phyloP scores from a whole-genome alignment of 129 eudicot genomes.

The Centaurea solstitialis region DNA sequence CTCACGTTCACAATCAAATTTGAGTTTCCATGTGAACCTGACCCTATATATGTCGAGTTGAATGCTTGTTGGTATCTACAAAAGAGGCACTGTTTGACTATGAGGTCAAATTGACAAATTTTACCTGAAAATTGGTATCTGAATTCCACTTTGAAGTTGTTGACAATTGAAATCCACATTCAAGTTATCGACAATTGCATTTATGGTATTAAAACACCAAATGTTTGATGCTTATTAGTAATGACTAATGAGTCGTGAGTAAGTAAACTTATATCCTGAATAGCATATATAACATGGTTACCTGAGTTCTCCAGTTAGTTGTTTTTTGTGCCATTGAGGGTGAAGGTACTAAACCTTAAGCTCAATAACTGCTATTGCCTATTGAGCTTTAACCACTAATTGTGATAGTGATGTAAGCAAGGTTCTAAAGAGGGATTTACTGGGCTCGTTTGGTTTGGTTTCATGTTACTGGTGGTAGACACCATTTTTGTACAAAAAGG shows the following conservation, averaged over 20 bases:
- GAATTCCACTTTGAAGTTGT: background rate
- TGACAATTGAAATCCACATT: background rate
- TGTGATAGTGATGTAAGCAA: background rate
- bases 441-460: background rate
- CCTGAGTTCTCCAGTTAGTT: background rate
- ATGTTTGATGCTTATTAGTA: background rate
- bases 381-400: background rate
- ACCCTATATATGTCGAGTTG: background rate
- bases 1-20: too few relatives aligned
- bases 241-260: background rate
- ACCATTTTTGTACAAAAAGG: background rate
- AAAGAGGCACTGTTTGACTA: background rate
- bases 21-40: too few relatives aligned
- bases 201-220: slow-evolving; percentile 1
- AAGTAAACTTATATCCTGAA: background rate
- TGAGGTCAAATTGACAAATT: background rate
- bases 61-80: background rate
- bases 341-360: background rate
- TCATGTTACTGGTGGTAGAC: background rate
- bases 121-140: background rate
- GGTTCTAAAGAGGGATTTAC: background rate
- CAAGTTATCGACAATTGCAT: background rate
- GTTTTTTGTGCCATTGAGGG: background rate
- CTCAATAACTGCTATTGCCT: background rate
- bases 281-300: background rate